Evolutionary conservation across 176 grass and related monocot species (phyloP).

Genomic region (Avena eriantha): DNA sequence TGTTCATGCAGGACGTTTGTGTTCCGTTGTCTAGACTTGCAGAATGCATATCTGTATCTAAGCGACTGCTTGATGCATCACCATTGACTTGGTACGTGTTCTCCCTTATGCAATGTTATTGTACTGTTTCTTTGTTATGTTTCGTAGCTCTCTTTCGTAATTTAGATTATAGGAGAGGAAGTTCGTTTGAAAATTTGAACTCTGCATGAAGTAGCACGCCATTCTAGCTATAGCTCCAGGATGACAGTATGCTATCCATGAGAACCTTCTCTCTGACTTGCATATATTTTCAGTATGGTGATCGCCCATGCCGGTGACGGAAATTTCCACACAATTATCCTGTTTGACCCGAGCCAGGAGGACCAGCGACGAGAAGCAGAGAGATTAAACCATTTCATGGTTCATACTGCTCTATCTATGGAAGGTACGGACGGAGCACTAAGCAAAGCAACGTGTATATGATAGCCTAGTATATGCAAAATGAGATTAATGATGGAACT

Average conservation of each 20-base stretch:
- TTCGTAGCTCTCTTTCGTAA: background rate
- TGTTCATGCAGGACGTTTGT: conserved; percentile 80
- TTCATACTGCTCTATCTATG: conserved; percentile 88
- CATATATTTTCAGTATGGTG: conserved; percentile 63
- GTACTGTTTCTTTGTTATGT: background rate
- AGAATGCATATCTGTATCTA: conserved; percentile 95
- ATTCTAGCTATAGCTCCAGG: conserved; percentile 20
- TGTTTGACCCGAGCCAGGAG: conserved; percentile 84
- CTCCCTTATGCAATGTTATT: conserved; percentile 29
- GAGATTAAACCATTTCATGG: conserved; percentile 96
- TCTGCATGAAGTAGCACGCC: background rate
- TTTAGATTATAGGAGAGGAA: background rate
- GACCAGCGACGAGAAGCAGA: conserved; percentile 81
- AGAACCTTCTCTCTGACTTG: conserved; percentile 40
- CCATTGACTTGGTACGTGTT: conserved; percentile 78
- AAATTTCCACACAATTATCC: conserved; percentile 97
- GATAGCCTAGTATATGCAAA: background rate
- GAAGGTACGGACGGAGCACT: conserved; percentile 57
- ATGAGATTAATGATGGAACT: conserved; percentile 7
- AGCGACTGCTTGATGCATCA: conserved; percentile 84
- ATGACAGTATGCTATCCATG: background rate
- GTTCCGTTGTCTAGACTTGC: conserved; percentile 95
- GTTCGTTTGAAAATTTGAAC: background rate
- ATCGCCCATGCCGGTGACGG: conserved; percentile 97
- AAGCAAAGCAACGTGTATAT: conserved; percentile 1